These are phyloP conservation scores for Primulina huaijiensis DNA, from an alignment of 257 asterid genomes.

Conservation along the genomic window DNA sequence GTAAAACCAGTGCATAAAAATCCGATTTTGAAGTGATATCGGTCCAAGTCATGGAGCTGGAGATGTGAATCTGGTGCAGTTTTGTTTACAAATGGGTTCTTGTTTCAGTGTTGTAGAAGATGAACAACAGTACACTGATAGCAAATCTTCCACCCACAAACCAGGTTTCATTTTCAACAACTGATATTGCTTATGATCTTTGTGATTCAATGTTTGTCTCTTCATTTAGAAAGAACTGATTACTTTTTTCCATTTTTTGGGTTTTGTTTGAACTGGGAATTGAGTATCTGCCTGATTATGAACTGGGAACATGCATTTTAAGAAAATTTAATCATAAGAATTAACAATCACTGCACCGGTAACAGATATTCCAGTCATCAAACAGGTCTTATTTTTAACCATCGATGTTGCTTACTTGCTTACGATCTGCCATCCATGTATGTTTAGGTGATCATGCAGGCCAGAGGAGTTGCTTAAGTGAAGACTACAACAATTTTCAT, in stretches of 20 bases:
- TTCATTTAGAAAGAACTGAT: background rate
- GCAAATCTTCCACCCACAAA: conserved; percentile 30
- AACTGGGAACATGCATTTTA: background rate
- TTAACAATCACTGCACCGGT: background rate
- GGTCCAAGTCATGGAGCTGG: background rate
- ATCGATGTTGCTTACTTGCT: background rate
- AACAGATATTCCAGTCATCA: background rate
- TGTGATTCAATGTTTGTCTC: conserved; percentile 6
- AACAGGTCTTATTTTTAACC: background rate
- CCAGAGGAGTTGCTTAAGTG: background rate
- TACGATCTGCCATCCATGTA: background rate
- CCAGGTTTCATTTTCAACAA: conserved; percentile 28
- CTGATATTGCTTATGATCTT: conserved; percentile 10
- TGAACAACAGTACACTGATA: conserved; percentile 29
- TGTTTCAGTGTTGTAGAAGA: conserved; percentile 44
- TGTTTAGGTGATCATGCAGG: conserved; percentile 12
- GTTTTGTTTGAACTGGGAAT: conserved; percentile 6
- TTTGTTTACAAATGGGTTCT: background rate
- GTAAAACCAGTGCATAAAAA: background rate
- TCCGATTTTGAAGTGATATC: background rate
- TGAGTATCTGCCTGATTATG: background rate
- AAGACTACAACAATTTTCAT: background rate
- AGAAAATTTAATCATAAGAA: background rate
- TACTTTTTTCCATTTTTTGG: background rate
- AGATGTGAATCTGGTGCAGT: background rate